Base-by-base conservation (phyloP, 495 filamentous ascomycete species). In the Glonium stellatum region DNA sequence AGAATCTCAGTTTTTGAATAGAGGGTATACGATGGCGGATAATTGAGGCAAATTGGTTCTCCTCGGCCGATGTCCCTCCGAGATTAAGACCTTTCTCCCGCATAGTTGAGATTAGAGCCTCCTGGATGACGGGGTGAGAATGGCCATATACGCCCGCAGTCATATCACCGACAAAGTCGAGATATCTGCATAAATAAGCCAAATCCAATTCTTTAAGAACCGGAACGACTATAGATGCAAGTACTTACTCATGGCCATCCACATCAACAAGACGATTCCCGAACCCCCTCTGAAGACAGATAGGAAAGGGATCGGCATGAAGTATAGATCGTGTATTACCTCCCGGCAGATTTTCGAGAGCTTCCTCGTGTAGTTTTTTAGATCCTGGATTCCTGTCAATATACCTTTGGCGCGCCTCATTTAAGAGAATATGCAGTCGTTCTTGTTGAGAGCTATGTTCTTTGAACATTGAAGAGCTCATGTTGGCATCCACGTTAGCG, bases 281-380 rank as follows among this genome's bases (percentile, higher is more conserved):
- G 69, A 70, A 1, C 58, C 76, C 58, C 71, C 61, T 27, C 75
- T 78, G 23, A 55, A 73, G 54, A 63, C 68, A 69, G 15, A 85
- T 57, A 0, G 82, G 82, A 58, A 84, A 86, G 0, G 84, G 83
- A 3, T 66, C 67, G n/a, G 74, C 75, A 68, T 84, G 76, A 0
- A 86, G 72, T 1, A 84, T 70, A 1, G 78, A 80, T 18, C 84
- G 72, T 12, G 84, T 86, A 64, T 85, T 86, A 42, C 84, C 84
- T 15, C 83, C 83, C 0, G 83, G 83, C 4, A 84, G 69, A 42
- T 70, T 64, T 35, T 71, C 56, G 5, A 53, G 46, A 9, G 66
- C 63, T 55, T 62, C 60, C 57, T 60, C 46, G 35, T 66, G 60
- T n/a, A 63, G 25, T 35, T 54, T 55, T 35, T 58, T 34, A 27